Evolutionary conservation across 169 alveolate genomes (phyloP), one percentile per base, ranked within the genome.

Genomic region (Plasmodium fragile): DNA sequence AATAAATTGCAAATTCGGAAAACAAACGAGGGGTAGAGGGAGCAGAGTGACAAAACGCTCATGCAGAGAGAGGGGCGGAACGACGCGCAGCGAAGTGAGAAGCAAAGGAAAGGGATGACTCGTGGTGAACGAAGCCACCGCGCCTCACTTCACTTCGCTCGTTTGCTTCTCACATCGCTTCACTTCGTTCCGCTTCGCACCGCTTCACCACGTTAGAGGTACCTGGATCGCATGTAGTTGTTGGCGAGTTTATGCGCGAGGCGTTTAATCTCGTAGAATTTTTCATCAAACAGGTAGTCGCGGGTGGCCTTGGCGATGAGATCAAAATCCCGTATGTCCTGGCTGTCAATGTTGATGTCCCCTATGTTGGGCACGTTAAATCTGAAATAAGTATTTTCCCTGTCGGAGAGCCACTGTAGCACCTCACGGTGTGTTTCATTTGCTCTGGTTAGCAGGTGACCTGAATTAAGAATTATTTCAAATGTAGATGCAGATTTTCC

Each of bases 291-390:
- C n/a, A 93, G 45, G 75, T 93, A 93, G 75, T 87, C 95, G 10
- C 41, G 90, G 4, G 96, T 93, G 34, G 96, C 96, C 73, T 82
- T 85, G 4, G 89, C 16, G 36, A 93, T 93, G 25, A 93, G 7
- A 81, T 93, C 96, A 65, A 93, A 83, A 52, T 93, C 94, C 5
- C 65, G 30, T 2, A 52, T 32, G 36, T 89, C 83, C 4, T 53
- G 92, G 39, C 94, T 82, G 52, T 93, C 96, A 41, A 93, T 55
- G 6, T 93, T 10, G 18, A 93, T 89, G 43, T 93, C 95, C 30
- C 96, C 96, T 16, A 93, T 93, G 53, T 83, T 52, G 22, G 96
- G 96, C 1, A 73, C 93, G 83, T 93, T 93, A 69, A 93, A 93
- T 2, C 96, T 65, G 41, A 83, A 93, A 32, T 93, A 93, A 10